Conservation (phyloP, 2,329 filamentous ascomycete genomes). For the Colletotrichum abscissum region DNA sequence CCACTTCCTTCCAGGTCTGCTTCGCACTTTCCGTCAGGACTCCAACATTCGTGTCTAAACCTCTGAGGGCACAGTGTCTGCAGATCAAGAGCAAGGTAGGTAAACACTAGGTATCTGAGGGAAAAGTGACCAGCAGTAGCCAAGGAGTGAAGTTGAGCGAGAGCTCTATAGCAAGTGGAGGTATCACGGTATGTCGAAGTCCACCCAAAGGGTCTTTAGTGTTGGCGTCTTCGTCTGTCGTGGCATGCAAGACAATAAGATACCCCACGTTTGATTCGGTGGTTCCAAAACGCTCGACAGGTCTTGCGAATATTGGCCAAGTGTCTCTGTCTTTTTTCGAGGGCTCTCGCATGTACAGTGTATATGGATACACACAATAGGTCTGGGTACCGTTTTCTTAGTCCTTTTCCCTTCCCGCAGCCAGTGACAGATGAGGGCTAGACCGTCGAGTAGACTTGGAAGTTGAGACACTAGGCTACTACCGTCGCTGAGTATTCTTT, state of each 20-base stretch:
- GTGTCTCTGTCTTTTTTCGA: background rate
- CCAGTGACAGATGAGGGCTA: background rate
- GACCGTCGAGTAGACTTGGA: background rate
- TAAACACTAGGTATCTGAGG: no score
- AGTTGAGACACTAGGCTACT: background rate
- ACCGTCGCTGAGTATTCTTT: background rate
- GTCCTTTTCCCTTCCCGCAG: background rate
- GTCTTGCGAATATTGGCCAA: background rate
- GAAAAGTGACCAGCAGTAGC: no score
- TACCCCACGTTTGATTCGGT: constrained; percentile 6
- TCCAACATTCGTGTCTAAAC: background rate
- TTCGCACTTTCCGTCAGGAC: background rate
- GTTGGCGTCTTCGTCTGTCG: background rate
- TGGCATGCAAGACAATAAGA: constrained; percentile 15
- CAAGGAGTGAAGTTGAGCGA: background rate
- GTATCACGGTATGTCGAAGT: background rate
- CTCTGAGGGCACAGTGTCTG: background rate
- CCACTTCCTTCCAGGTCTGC: background rate
- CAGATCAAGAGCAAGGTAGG: background rate
- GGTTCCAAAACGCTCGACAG: background rate
- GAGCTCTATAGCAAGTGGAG: background rate
- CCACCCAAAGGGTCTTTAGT: background rate
- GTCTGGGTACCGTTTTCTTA: background rate
- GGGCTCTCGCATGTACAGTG: background rate
- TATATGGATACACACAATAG: no score